Percentiles rank a stretch among this genome's conserved stretches.
These are phyloP conservation scores for Argentina anserina DNA, from an alignment of 306 rosid species.

Conservation along the genomic window DNA sequence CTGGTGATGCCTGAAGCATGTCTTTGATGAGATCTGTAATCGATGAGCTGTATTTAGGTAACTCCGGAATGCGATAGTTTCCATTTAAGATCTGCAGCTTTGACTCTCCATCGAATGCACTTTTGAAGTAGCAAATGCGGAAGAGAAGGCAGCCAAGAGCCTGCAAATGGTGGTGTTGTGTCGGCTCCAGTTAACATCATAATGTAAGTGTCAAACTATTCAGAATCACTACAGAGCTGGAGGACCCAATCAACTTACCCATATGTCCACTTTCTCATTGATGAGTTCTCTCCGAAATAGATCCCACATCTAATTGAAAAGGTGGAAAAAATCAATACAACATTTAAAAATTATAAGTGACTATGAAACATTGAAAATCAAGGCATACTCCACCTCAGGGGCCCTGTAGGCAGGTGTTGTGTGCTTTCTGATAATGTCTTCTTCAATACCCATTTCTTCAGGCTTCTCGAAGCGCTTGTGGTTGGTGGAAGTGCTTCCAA, in stretches of 20 bases:
- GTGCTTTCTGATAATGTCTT: constrained; percentile 95
- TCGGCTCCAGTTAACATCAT: constrained; percentile 20
- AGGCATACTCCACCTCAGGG: constrained; percentile 61
- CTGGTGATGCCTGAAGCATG: constrained; percentile 92
- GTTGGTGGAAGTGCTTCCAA: constrained; percentile 89
- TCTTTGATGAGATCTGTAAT: constrained; percentile 78
- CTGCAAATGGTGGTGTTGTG: constrained; percentile 38
- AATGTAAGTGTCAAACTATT: background rate
- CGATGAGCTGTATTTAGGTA: constrained; percentile 61
- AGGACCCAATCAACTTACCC: constrained; percentile 59
- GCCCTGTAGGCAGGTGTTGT: constrained; percentile 98
- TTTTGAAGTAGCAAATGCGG: constrained; percentile 95
- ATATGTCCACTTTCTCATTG: constrained; percentile 92
- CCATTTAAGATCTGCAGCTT: constrained; percentile 97
- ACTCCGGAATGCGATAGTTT: constrained; percentile 93
- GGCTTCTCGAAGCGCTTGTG: constrained; percentile 94
- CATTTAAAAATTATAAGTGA: background rate
- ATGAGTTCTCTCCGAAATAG: constrained; percentile 80
- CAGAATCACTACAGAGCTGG: constrained; percentile 13
- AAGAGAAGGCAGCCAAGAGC: constrained; percentile 99
- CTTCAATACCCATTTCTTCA: constrained; percentile 98
- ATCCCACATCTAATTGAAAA: constrained; percentile 86
- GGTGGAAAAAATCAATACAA: constrained; percentile 12
- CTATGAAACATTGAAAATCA: constrained; percentile 17
- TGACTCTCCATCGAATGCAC: constrained; percentile 96